A percentile compares a stretch with the other conserved stretches of the same genome.
Evolutionary conservation across 768 basidiomycete species (phyloP).

Genomic region (Coprinopsis sp.): DNA sequence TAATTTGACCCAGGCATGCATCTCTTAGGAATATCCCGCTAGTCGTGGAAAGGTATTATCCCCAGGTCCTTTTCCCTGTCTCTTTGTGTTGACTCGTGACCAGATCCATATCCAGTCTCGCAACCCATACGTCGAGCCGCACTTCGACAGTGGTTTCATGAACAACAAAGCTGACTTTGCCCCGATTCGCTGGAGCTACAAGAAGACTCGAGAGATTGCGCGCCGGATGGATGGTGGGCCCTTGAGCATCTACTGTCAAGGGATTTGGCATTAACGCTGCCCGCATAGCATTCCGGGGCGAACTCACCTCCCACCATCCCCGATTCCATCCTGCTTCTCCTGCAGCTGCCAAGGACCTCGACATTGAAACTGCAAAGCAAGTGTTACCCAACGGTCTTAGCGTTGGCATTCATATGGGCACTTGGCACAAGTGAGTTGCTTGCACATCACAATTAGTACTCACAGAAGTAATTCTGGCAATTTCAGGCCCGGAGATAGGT

Average conservation of each 20-base stretch:
- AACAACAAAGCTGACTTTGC: slow-evolving; percentile 75
- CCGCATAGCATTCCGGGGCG: slow-evolving; percentile 58
- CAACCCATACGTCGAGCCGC: slow-evolving; percentile 59
- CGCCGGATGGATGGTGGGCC: slow-evolving; percentile 60
- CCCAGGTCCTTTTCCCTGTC: too few species aligned
- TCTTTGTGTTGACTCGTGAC: too few species aligned
- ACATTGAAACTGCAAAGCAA: slow-evolving; percentile 62
- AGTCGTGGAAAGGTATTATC: slow-evolving; percentile 68
- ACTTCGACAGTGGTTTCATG: slow-evolving; percentile 76
- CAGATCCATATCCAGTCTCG: slow-evolving; percentile 59
- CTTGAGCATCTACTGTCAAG: neutral
- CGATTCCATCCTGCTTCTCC: slow-evolving; percentile 68
- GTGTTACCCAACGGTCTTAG: slow-evolving; percentile 57
- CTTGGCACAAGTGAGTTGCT: slow-evolving; percentile 22
- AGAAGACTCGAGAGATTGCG: slow-evolving; percentile 69
- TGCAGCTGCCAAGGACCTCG: slow-evolving; percentile 57
- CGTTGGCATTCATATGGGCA: slow-evolving; percentile 70
- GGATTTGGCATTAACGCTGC: neutral
- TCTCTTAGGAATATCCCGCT: slow-evolving; percentile 60
- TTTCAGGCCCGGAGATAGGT: slow-evolving; percentile 44
- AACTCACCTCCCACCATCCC: slow-evolving; percentile 68
- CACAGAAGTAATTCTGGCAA: neutral
- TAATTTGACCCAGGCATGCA: neutral
- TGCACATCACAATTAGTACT: neutral
- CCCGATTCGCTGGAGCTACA: slow-evolving; percentile 74